Evolutionary conservation across 2,329 filamentous ascomycete species (phyloP), one percentile per base, ranked within the genome.

Genomic region (Epichloe sibirici): DNA sequence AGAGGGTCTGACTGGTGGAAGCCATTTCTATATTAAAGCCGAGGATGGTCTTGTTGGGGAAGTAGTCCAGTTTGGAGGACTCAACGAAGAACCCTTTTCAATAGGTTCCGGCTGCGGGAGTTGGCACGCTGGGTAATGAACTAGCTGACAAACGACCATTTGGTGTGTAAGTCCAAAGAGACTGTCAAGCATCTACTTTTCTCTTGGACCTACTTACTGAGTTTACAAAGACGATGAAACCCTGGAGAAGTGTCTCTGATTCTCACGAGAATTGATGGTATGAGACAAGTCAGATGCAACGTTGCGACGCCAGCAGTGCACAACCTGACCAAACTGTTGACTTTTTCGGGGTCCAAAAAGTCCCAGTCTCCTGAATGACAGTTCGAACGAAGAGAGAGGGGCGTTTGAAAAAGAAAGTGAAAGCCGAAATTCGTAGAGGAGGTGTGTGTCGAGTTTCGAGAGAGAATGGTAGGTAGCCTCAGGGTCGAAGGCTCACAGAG

Each of bases 1-100:
- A 58, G 5, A 54, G 51, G 37, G 55, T 54, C 46, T 45, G 40
- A 21, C 48, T 43, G 42, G 50, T 47, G 37, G 57, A 53, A 47
- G 63, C 55, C 67, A 69, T 69, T 55, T 34, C 54, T 51, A 13
- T 17, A 45, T 45, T 35, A 35, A 35, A 25, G 48, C 11, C 37
- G 43, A 25, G 25, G 39, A 40, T 37, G 46, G 34, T 23, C 49
- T 31, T 38, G 40, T 25, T 42, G 23, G n/a, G 12, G 28, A 17
- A 39, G 35, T 15, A 13, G n/a, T 48, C 15, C 51, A 45, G 48
- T 43, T 28, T 48, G 48, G 25, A 3, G 43, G 12, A 25, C 35
- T 23, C 21, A 45, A 47, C 51, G 38, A 46, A 58, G 48, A 52
- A 55, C 54, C 34, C 34, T 34, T 46, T 28, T 37, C 21, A 12